A percentile compares a stretch with the other conserved stretches of the same genome.
Conservation (phyloP, 805 yeast species). For the Hanseniaspora occidentalis region DNA sequence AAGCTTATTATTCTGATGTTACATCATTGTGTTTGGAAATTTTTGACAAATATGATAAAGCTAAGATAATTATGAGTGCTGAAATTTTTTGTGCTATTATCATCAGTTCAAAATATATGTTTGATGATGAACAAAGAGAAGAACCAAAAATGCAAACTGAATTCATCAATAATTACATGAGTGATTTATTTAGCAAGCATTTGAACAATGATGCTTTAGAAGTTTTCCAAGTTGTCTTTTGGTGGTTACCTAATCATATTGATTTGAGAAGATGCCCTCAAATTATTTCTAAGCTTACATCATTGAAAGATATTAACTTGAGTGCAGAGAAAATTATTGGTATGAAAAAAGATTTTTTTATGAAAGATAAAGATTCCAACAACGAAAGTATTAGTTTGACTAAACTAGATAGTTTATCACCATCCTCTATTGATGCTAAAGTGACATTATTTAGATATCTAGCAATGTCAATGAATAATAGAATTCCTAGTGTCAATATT, state of each 20-base stretch:
- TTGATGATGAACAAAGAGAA: constrained; percentile 31
- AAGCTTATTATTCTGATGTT: constrained; percentile 38
- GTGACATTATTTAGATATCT: constrained; percentile 37
- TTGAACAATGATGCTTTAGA: constrained; percentile 60
- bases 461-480: constrained; percentile 40
- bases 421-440: constrained; percentile 4
- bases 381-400: no score
- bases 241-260: constrained; percentile 59
- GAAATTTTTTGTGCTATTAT: constrained; percentile 61
- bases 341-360: constrained; percentile 22
- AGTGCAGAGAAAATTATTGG: constrained; percentile 29
- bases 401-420: constrained; percentile 2
- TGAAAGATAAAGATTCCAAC: no score
- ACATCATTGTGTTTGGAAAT: constrained; percentile 34
- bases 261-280: constrained; percentile 57
- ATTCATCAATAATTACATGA: constrained; percentile 33
- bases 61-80: constrained; percentile 60
- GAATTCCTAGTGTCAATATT: constrained; percentile 38
- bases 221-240: constrained; percentile 65
- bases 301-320: background rate
- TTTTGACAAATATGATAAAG: constrained; percentile 56
- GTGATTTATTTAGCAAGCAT: constrained; percentile 37
- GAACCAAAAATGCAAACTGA: no score
- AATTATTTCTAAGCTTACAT: constrained; percentile 30
- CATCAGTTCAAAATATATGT: constrained; percentile 33